Evolutionary conservation across 2,329 filamentous ascomycete species (phyloP), one percentile per base, ranked within the genome.

Genomic region (Penicillium oxalicum): DNA sequence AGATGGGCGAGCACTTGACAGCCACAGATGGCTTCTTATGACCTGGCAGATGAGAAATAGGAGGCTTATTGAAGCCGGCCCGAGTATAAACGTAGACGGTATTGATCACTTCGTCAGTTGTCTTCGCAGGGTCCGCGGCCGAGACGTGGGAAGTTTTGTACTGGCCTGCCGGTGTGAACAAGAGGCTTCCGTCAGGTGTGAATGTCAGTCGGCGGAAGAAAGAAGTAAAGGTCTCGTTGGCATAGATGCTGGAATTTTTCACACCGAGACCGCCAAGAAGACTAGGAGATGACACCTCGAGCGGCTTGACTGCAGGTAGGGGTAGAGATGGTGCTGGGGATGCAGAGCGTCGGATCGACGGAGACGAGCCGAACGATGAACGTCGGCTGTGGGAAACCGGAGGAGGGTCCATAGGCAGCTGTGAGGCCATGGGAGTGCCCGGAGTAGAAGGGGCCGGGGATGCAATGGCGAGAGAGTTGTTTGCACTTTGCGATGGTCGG

Each of bases 1-100:
- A 84, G 25, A 95, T 72, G 0, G 93, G 93, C 11, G 91, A 98
- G 66, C 93, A 98, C 63, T 88, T 88, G 51, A 98, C 88, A 1
- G 91, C 93, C 9, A 98, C 88, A 0, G 93, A 97, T 0, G 93
- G 93, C 69, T 98, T 98, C 76, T 96, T 98, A 70, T 97, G 91
- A 1, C 93, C 93, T 0, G 93, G 93, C 5, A 98, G 78, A 70
- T 97, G 93, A 5, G 91, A 90, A 49, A 97, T 87, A 2, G 93
- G 93, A 1, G 93, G 90, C 67, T 94, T 96, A 72, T 96, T 97
- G 63, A 98, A 89, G 25, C 93, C 93, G 28, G 91, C 93, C 60
- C 93, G 80, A 0, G 91, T 96, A 69, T 98, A 98, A 46, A 98
- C 93, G 70, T 98, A 98, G 24, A 98, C 94, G 0, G 93, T 98